phyloP scores from a whole-genome alignment of 805 yeast species.

The Zygosaccharomyces bisporus region DNA sequence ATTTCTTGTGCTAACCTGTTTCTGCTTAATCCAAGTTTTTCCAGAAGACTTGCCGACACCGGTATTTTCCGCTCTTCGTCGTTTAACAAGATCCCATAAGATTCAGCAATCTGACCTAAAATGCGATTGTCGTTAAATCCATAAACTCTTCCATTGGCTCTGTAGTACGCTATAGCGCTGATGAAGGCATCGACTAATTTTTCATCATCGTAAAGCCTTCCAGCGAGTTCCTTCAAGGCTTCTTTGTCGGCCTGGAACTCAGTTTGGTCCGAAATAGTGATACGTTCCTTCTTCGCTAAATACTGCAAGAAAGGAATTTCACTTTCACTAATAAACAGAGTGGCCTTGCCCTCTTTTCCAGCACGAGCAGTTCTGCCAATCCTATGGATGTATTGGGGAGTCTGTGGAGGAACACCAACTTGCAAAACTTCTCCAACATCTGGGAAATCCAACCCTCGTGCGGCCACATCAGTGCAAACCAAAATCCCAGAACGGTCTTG shows the following conservation, averaged over 20 bases:
- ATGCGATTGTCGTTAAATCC: constrained; percentile 28
- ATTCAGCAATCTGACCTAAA: constrained; percentile 22
- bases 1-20: constrained; percentile 22
- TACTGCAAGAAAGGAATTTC: constrained; percentile 55
- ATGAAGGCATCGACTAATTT: constrained; percentile 34
- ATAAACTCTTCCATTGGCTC: constrained; percentile 35
- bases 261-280: constrained; percentile 46
- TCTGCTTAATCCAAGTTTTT: constrained; percentile 26
- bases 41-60: constrained; percentile 18
- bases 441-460: constrained; percentile 95
- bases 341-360: constrained; percentile 72
- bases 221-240: constrained; percentile 28
- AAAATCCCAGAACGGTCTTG: constrained; percentile 49
- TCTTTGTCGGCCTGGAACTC: constrained; percentile 40
- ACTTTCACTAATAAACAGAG: constrained; percentile 50
- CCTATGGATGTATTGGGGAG: constrained; percentile 84
- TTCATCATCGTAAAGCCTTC: constrained; percentile 24
- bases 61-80: constrained; percentile 27
- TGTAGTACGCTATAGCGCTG: constrained; percentile 38
- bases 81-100: constrained; percentile 26
- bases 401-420: constrained; percentile 67
- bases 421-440: constrained; percentile 82
- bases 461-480: constrained; percentile 88
- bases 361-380: constrained; percentile 97
- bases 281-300: constrained; percentile 49